These are phyloP conservation scores for Alternaria ethzedia DNA, from an alignment of 2,329 filamentous ascomycete genomes.

Conservation along the genomic window DNA sequence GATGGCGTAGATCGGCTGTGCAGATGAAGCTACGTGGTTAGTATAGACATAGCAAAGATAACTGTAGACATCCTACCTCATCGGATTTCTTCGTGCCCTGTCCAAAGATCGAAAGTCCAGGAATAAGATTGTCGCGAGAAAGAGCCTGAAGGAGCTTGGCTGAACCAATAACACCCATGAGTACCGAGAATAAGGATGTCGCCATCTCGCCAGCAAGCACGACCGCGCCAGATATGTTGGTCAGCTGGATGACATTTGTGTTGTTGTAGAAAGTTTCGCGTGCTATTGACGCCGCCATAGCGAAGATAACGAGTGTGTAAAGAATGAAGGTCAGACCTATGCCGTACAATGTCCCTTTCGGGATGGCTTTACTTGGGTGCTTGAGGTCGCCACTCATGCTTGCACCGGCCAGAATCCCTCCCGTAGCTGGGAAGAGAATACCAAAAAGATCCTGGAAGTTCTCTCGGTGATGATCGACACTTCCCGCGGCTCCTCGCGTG, in stretches of 20 bases:
- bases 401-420: slow-evolving; percentile 71
- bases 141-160: slow-evolving; percentile 86
- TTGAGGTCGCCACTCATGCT: slow-evolving; percentile 89
- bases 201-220: slow-evolving; percentile 84
- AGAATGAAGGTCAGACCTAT: slow-evolving; percentile 76
- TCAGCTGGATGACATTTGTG: slow-evolving; percentile 80
- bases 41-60: background rate
- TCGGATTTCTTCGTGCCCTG: slow-evolving; percentile 75
- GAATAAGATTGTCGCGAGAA: slow-evolving; percentile 77
- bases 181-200: slow-evolving; percentile 80
- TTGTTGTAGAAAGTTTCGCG: slow-evolving; percentile 75
- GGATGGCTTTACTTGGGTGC: slow-evolving; percentile 83
- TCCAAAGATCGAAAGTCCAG: slow-evolving; percentile 75
- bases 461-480: slow-evolving; percentile 66
- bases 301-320: slow-evolving; percentile 78
- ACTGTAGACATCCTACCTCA: slow-evolving; percentile 51
- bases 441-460: slow-evolving; percentile 85
- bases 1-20: slow-evolving; percentile 71
- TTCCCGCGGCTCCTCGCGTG: slow-evolving; percentile 67
- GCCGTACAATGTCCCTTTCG: slow-evolving; percentile 80
- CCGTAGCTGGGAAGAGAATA: slow-evolving; percentile 78
- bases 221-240: slow-evolving; percentile 75
- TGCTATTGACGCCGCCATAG: slow-evolving; percentile 78
- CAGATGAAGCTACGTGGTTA: background rate
- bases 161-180: slow-evolving; percentile 87